A percentile compares a stretch with the other conserved stretches of the same genome.
These are phyloP conservation scores for Iodosphaeria phyllophila DNA, from an alignment of 2,329 filamentous ascomycete species.

Conservation along the genomic window DNA sequence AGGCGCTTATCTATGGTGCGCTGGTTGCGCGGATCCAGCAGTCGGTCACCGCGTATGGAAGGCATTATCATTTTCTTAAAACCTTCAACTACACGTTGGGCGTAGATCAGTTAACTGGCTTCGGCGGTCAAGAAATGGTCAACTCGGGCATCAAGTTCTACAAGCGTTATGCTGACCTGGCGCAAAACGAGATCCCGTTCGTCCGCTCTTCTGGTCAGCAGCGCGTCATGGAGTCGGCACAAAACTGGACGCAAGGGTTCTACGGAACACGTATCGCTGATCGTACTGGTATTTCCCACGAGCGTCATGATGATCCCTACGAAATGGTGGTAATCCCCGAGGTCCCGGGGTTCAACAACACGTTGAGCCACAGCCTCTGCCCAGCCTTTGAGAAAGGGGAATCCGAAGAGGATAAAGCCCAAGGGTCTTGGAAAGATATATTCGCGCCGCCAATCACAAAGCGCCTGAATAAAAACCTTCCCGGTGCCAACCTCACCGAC, in stretches of 20 bases:
- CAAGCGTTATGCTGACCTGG: slow-evolving; percentile 47
- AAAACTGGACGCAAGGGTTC: slow-evolving; percentile 61
- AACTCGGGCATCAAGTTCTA: slow-evolving; percentile 65
- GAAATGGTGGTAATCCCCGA: slow-evolving; percentile 54
- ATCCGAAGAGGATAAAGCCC: slow-evolving; percentile 24
- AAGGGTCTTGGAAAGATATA: slow-evolving; percentile 36
- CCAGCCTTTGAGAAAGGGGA: slow-evolving; percentile 46
- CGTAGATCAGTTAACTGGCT: slow-evolving; percentile 46
- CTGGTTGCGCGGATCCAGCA: slow-evolving; percentile 49
- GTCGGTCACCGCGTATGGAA: slow-evolving; percentile 34
- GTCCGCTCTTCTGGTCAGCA: slow-evolving; percentile 50
- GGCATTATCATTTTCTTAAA: slow-evolving; percentile 49
- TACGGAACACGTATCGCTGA: slow-evolving; percentile 33
- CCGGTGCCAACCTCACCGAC: slow-evolving; percentile 43
- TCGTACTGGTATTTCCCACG: too few relatives aligned
- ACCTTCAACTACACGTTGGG: slow-evolving; percentile 55
- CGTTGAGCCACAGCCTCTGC: slow-evolving; percentile 58
- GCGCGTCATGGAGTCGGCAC: slow-evolving; percentile 56
- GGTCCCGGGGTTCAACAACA: slow-evolving; percentile 52
- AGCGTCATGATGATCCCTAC: slow-evolving; percentile 24
- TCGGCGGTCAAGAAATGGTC: slow-evolving; percentile 51
- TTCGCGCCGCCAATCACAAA: slow-evolving; percentile 51
- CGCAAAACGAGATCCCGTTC: slow-evolving; percentile 42
- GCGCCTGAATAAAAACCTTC: slow-evolving; percentile 50
- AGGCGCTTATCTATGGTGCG: slow-evolving; percentile 42